These are phyloP conservation scores for Viridothelium virens DNA, from an alignment of 495 filamentous ascomycete genomes.

Conservation along the genomic window DNA sequence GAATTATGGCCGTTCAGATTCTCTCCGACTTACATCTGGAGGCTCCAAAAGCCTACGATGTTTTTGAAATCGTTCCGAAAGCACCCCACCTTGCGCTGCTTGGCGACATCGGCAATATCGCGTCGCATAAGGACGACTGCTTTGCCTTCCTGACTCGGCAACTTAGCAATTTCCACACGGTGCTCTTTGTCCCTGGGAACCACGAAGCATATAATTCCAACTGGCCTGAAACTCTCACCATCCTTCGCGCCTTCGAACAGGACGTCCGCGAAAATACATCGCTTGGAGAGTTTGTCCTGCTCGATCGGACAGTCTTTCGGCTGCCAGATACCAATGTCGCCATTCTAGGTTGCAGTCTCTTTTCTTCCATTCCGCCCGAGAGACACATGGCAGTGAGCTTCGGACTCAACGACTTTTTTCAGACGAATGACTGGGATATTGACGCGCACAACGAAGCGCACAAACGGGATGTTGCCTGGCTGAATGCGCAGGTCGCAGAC, in stretches of 20 bases:
- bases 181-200: slow-evolving; percentile 49
- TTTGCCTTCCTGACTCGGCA: slow-evolving; percentile 43
- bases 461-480: slow-evolving; percentile 41
- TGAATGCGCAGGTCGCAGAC: slow-evolving; percentile 41
- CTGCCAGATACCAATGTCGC: slow-evolving; percentile 33
- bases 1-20: slow-evolving; percentile 40
- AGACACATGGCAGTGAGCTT: slow-evolving; percentile 31
- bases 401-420: slow-evolving; percentile 45
- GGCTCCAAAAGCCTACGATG: slow-evolving; percentile 39
- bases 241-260: slow-evolving; percentile 28
- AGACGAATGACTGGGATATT: slow-evolving; percentile 43
- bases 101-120: slow-evolving; percentile 48
- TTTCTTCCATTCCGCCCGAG: slow-evolving; percentile 35
- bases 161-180: slow-evolving; percentile 41
- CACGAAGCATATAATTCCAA: slow-evolving; percentile 45
- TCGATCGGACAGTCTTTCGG: slow-evolving; percentile 39
- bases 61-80: slow-evolving; percentile 40
- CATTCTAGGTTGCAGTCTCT: slow-evolving; percentile 46
- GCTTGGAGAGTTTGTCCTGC: slow-evolving; percentile 17
- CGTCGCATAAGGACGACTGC: slow-evolving; percentile 35
- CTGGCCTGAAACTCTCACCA: slow-evolving; percentile 34
- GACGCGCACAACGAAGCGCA: slow-evolving; percentile 38
- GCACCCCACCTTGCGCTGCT: slow-evolving; percentile 50
- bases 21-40: slow-evolving; percentile 54
- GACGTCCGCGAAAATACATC: slow-evolving; percentile 8